Base-by-base conservation (phyloP, 225 moss, liverwort and hornwort genomes). In the Pseudisothecium myosuroides region DNA sequence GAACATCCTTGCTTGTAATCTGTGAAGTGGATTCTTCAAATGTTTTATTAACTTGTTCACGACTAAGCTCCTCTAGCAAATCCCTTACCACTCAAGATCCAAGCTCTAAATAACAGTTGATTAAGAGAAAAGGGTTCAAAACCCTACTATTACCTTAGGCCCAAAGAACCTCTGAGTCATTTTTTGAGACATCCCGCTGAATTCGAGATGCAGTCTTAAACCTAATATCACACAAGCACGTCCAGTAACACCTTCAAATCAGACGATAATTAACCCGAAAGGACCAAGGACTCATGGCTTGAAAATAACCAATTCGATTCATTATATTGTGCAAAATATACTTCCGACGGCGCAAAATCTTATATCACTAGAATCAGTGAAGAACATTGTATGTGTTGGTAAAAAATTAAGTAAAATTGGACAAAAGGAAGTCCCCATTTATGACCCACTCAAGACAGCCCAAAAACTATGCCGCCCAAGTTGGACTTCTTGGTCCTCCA, bases 151-250 rank as follows among this genome's bases (percentile, higher is more conserved):
- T 92, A 92, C 92, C 92, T 91, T 93, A 34, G 91, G 91, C 36
- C 93, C 93, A 81, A 93, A 93, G 63, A 93, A 88, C 88, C 93
- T 91, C 21, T 89, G 89, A 36, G 89, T 89, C 91, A 90, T 88
- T 84, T 93, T 93, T 76, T 93, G 93, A 91, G 93, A 91, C 93
- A 93, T 93, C 58, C 88, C 74, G 89, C 73, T 83, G 73, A 85
- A 79, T 85, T 71, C 73, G 61, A 82, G 87, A 79, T 91, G 78
- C 91, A 86, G 83, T 56, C 76, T 67, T 68, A 74, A 90, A 86
- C 86, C 93, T 90, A 61, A 69, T 32, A 65, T 66, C 91, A 88
- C 86, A 86, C 26, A 55, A 91, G 58, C 89, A 89, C 90, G 87
- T 34, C 26, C 54, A 72, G 66, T 41, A 75, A 86, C 76, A 82